phyloP scores from a whole-genome alignment of 345 rosid genomes.

The Ceriops tagal region DNA sequence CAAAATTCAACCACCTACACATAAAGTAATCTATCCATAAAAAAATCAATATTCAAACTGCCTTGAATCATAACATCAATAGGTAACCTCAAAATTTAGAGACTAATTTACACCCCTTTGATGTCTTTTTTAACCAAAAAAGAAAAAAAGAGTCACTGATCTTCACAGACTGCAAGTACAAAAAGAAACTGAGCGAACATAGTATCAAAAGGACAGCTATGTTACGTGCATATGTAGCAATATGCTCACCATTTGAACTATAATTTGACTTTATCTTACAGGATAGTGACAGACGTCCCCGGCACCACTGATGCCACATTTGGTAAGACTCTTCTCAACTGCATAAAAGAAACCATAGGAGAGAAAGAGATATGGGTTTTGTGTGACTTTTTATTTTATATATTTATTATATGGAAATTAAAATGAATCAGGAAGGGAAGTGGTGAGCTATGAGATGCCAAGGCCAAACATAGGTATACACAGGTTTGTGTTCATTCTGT shows the following conservation, averaged over 20 bases:
- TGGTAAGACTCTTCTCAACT: constrained; percentile 43
- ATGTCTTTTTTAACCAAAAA: no score
- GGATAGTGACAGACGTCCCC: constrained; percentile 95
- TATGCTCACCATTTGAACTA: not conserved
- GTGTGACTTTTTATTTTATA: no score
- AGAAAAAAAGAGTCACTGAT: no score
- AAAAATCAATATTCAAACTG: no score
- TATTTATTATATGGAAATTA: not conserved
- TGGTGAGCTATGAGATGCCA: constrained; percentile 78
- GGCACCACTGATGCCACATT: constrained; percentile 92
- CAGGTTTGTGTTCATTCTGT: constrained; percentile 76
- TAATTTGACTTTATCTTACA: constrained; percentile 31
- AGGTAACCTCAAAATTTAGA: no score
- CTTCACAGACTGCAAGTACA: no score
- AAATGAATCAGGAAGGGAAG: constrained; percentile 52
- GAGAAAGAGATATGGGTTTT: not conserved
- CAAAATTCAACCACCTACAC: no score
- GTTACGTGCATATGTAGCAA: not conserved
- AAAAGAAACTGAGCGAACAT: not conserved
- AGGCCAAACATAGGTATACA: constrained; percentile 95
- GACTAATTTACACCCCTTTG: no score
- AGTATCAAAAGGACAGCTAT: not conserved
- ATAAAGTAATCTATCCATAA: no score
- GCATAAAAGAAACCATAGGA: not conserved
- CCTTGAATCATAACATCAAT: no score